Evolutionary conservation across 768 basidiomycete genomes (phyloP), one percentile per base, ranked within the genome.

Genomic region (Kwoniella sp.): DNA sequence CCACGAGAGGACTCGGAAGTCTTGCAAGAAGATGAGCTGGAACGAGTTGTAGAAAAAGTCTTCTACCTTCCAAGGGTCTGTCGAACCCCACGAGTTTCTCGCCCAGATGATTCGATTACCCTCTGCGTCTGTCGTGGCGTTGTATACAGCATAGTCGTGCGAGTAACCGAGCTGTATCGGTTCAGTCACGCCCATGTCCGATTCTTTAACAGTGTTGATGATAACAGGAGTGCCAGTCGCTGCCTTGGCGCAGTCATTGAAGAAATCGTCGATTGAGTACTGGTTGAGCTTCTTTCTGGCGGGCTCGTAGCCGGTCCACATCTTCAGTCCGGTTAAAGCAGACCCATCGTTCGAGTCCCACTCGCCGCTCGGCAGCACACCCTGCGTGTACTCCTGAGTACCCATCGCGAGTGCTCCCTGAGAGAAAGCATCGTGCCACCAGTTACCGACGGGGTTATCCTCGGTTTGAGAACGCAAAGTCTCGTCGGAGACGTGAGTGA

Each of bases 31-130:
- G 13, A 59, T 53, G 26, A 67, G 40, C 50, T 37, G 30, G 36
- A 37, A 63, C 19, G 51, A 36, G 37, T 62, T 62, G 19, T 63
- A 22, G 55, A 56, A 63, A 9, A 67, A 50, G 40, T 59, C 57
- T 24, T 59, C 21, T 2, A 67, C 30, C 15, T 63, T 29, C 30
- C 58, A 67, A 25, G 26, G 36, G 25, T 58, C 66, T 3, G 60
- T 67, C 47, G 37, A 40, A n/a, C 66, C 66, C 66, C 66, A 67
- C 13, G 56, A 50, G 52, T 67, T 67, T 27, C 66, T 53, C 21
- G 66, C 57, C 36, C 55, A 61, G 26, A 67, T 56, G 1, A 50
- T 49, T 33, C 55, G 40, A 3, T 47, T 63, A 17, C 66, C 66
- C 29, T 58, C 30, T 1, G 24, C 30, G 13, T 52, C 21, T 10